A percentile compares a stretch with the other conserved stretches of the same genome.
Conservation (phyloP, 345 rosid genomes). For the Pseudoturritis turrita region DNA sequence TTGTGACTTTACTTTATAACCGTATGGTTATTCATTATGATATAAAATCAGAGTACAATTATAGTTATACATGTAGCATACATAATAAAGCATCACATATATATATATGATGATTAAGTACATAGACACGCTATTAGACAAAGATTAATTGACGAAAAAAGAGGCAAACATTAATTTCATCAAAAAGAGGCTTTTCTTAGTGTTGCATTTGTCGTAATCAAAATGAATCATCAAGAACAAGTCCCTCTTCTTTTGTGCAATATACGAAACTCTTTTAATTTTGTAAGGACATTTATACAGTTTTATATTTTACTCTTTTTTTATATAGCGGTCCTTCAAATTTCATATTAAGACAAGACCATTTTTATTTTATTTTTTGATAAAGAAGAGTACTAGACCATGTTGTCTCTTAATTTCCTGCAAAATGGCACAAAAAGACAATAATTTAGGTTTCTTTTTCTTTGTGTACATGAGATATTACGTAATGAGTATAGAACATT, state of each 20-base stretch:
- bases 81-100: background rate
- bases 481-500: background rate
- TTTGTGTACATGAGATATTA: background rate
- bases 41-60: background rate
- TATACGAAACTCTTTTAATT: slow-evolving; percentile 1
- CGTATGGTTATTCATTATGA: background rate
- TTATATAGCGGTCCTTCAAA: background rate
- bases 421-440: background rate
- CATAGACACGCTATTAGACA: background rate
- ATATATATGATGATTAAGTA: background rate
- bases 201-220: slow-evolving; percentile 2
- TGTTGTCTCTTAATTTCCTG: slow-evolving; percentile 13
- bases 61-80: background rate
- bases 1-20: too few species aligned
- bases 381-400: background rate
- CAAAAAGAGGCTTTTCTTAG: background rate
- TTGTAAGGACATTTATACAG: background rate
- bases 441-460: background rate
- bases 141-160: background rate
- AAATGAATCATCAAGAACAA: slow-evolving; percentile 6
- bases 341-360: background rate
- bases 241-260: background rate
- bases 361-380: background rate
- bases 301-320: background rate
- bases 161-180: background rate